Percentiles rank a stretch among this genome's conserved stretches.
Conservation (phyloP, 768 basidiomycete species). For the Boletellus sp. region DNA sequence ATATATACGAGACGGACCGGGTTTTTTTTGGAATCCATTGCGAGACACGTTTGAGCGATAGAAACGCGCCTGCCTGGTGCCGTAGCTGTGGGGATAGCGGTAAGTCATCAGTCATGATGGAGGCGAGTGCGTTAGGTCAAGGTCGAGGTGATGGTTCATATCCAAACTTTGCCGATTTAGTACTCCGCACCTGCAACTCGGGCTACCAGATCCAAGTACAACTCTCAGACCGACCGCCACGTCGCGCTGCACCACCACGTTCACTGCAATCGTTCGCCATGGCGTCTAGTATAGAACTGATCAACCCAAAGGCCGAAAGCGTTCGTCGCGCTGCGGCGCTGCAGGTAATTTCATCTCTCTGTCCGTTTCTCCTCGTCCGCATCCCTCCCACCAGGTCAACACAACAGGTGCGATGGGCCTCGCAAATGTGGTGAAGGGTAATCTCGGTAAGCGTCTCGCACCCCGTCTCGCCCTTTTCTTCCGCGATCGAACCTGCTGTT, state of each 20-base stretch:
- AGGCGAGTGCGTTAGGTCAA: constrained; percentile 25
- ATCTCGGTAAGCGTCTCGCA: constrained; percentile 66
- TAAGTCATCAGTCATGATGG: constrained; percentile 24
- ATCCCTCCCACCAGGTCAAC: constrained; percentile 60
- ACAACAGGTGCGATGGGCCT: constrained; percentile 95
- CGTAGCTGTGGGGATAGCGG: constrained; percentile 29
- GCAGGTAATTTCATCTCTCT: constrained; percentile 53
- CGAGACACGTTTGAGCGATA: constrained; percentile 26
- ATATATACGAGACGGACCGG: constrained; percentile 29
- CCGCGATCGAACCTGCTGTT: constrained; percentile 24
- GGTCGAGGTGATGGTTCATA: constrained; percentile 30
- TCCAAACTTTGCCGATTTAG: constrained; percentile 29
- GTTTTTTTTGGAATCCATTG: constrained; percentile 17
- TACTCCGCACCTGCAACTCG: constrained; percentile 28
- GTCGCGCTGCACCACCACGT: constrained; percentile 19
- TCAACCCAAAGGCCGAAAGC: constrained; percentile 96
- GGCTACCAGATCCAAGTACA: constrained; percentile 1
- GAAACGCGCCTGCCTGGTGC: constrained; percentile 34
- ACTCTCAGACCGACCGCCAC: constrained; percentile 12
- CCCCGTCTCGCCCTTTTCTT: constrained; percentile 11
- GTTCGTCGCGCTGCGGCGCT: constrained; percentile 86
- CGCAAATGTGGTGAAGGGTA: constrained; percentile 94
- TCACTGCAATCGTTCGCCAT: constrained; percentile 34
- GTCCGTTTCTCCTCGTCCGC: constrained; percentile 18
- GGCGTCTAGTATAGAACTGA: constrained; percentile 85